Evolutionary conservation across 225 moss, liverwort and hornwort species (phyloP), one percentile per base, ranked within the genome.

Genomic region (Bryum argenteum): DNA sequence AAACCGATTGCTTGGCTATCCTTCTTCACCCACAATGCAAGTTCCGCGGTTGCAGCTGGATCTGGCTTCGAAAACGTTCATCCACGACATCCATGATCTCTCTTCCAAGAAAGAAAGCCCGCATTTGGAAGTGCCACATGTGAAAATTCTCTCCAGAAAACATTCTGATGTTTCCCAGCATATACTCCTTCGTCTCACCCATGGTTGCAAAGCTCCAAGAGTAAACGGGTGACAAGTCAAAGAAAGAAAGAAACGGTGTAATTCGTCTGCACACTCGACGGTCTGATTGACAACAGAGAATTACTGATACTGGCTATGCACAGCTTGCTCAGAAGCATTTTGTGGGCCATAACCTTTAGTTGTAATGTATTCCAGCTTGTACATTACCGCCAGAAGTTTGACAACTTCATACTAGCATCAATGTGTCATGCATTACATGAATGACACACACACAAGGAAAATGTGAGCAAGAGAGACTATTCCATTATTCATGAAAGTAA

Each of bases 1-100:
- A 58, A 58, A 58, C 57, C 26, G 10, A 58, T 58, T 15, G 57
- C 57, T 58, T 28, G 15, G 28, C 57, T 58, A 58, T 58, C 57
- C 13, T 58, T 28, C 28, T 16, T 58, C 57, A 58, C 15, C 57
- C 57, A 58, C 4, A 15, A 1, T 6, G 28, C 57, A 58, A 58
- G 28, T 58, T 58, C 28, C 9, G 12, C 14, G 28, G 28, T 15
- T 28, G 57, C 11, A 3, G 57, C 10, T 58, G 26, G 57, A 24
- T 58, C 57, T 13, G 28, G 57, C 57, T 58, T 28, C 11, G 12
- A 15, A 58, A 58, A 58, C 5, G 28, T 58, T 8, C 15, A 11
- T 58, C 57, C 4, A 58, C 57, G 10, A 58, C 28, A 4, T 58
- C 57, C 57, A 28, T 58, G 22, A 58, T 58, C 28, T 58, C 57